Percentiles rank a stretch among this genome's conserved stretches.
Evolutionary conservation across 306 rosid genomes (phyloP).

Genomic region (Argentina anserina): DNA sequence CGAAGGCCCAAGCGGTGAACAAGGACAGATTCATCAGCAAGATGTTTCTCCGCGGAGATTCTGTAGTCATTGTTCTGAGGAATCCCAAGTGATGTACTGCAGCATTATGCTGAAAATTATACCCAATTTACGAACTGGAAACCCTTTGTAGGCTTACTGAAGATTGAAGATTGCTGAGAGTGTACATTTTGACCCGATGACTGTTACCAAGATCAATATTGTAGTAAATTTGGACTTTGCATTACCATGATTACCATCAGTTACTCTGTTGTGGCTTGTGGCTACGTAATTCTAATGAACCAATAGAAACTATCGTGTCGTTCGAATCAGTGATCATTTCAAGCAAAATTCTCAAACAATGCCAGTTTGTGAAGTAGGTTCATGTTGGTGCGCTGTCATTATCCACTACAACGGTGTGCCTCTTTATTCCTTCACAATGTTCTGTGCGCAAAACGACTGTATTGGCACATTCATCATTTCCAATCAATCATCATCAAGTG

Average conservation of each 20-base stretch:
- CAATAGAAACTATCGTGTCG: too few relatives aligned
- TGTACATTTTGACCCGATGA: too few relatives aligned
- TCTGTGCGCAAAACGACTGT: not conserved
- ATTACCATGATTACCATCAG: too few relatives aligned
- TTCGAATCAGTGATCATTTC: not conserved
- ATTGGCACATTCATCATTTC: not conserved
- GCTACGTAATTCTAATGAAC: too few relatives aligned
- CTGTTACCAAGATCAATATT: too few relatives aligned
- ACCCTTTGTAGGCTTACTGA: not conserved
- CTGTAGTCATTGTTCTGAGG: constrained; percentile 88
- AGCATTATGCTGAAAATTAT: not conserved
- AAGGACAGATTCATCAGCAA: constrained; percentile 91
- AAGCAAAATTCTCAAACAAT: not conserved
- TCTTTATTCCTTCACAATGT: not conserved
- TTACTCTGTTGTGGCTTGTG: too few relatives aligned
- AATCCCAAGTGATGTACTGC: constrained; percentile 56
- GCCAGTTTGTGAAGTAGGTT: not conserved
- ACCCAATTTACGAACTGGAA: not conserved
- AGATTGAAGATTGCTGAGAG: too few relatives aligned
- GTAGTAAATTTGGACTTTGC: too few relatives aligned
- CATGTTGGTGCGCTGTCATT: not conserved
- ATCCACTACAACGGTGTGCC: not conserved
- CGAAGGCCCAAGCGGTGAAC: constrained; percentile 84
- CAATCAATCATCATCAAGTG: not conserved
- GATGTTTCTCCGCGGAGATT: constrained; percentile 86